Evolutionary conservation across 345 rosid species (phyloP).

Genomic region (Lumnitzera racemosa): DNA sequence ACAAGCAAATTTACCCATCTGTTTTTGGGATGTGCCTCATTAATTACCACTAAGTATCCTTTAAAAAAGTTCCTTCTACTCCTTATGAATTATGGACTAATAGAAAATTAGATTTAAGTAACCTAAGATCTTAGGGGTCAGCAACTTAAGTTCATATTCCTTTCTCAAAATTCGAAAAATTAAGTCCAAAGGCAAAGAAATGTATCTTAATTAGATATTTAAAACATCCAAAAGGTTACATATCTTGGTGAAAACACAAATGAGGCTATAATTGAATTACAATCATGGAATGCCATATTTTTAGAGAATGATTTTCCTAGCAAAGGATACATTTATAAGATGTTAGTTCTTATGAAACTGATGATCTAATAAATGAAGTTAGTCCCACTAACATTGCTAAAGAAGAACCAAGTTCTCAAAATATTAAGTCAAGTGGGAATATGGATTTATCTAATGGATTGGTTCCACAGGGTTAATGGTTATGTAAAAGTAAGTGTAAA

Average conservation of each 20-base stretch:
- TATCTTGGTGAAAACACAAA: neutral
- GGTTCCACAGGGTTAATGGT: slow-evolving; percentile 1
- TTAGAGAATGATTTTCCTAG: no score
- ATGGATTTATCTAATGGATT: neutral
- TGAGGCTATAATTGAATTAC: neutral
- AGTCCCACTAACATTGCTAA: neutral
- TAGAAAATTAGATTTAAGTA: neutral
- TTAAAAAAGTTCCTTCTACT: neutral
- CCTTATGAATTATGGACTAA: neutral
- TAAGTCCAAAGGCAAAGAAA: neutral
- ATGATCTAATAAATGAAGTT: neutral
- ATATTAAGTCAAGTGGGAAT: neutral
- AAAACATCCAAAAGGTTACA: slow-evolving; percentile 1
- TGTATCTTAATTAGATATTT: neutral
- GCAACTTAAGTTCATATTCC: neutral
- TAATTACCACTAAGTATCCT: neutral
- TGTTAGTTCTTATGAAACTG: neutral
- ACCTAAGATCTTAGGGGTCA: neutral
- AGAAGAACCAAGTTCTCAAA: neutral
- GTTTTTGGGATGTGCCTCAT: neutral
- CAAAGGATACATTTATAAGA: no score
- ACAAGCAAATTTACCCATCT: no score
- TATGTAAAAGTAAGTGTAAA: neutral
- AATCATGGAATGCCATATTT: no score
- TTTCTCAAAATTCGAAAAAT: neutral